Evolutionary conservation across 495 filamentous ascomycete genomes (phyloP), one percentile per base, ranked within the genome.

Genomic region (Aspergillus taichungensis): DNA sequence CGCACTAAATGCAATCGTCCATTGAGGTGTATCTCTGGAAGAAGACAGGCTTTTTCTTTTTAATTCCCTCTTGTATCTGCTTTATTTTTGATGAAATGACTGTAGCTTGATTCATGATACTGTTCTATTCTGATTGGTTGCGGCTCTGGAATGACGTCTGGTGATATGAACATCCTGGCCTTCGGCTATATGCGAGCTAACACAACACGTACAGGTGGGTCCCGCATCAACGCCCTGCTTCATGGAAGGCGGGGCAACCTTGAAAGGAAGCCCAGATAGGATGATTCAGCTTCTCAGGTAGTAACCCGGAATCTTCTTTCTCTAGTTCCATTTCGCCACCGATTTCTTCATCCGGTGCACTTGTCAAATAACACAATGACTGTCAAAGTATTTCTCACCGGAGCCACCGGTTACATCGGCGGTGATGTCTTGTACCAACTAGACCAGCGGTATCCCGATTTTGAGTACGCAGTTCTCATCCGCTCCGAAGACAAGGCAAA

Each of bases 351-450:
- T 37, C 35, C 6, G 14, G 35, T 13, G 35, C 35, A 37, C 8
- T 37, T 37, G 13, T 13, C 35, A 37, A 37, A 8, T 6, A 37
- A 6, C 35, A 13, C 35, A 37, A 37, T 37, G 35, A 8, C 35
- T 6, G 35, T 37, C 35, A 37, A 37, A 37, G 35, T 37, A 37
- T 37, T 37, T 37, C 35, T 37, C 38, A 73, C 63, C 29, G 76
- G 76, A 37, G 67, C 61, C 12, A 81, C 68, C 54, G 83, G 78
- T 40, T 87, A 82, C 57, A 82, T 85, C n/a, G n/a, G n/a, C n/a
- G n/a, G n/a, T n/a, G n/a, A n/a, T n/a, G n/a, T n/a, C n/a, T n/a
- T n/a, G n/a, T 71, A 74, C 41, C 63, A 64, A 9, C 56, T 85
- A n/a, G 47, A 62, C 34, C 55, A 68, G 8, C 61, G 71, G 18